A percentile compares a stretch with the other conserved stretches of the same genome.
phyloP scores from a whole-genome alignment of 2,329 filamentous ascomycete genomes.

The Paecilomyces sp. region DNA sequence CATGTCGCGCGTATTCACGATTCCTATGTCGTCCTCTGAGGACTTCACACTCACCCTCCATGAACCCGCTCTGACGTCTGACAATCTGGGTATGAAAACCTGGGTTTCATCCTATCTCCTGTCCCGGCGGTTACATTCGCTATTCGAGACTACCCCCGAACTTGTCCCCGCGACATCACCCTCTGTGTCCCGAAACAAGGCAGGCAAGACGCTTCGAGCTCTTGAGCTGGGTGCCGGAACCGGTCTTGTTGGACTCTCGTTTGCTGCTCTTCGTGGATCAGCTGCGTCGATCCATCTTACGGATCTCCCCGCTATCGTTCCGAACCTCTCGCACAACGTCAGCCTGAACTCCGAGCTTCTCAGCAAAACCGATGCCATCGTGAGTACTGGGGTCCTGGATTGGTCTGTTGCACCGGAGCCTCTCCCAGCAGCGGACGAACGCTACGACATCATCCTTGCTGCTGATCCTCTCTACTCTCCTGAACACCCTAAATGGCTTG shows the following conservation, averaged over 20 bases:
- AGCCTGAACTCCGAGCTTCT: constrained; percentile 55
- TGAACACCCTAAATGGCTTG: constrained; percentile 69
- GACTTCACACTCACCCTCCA: constrained; percentile 63
- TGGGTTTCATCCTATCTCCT: constrained; percentile 90
- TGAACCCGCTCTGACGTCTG: constrained; percentile 81
- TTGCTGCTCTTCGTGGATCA: constrained; percentile 59
- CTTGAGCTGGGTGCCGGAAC: constrained; percentile 88
- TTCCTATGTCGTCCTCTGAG: constrained; percentile 39
- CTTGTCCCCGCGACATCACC: constrained; percentile 21
- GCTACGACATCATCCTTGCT: constrained; percentile 63
- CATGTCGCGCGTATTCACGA: constrained; percentile 54
- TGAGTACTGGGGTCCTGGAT: constrained; percentile 62
- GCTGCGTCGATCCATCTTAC: constrained; percentile 62
- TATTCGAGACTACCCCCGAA: constrained; percentile 31
- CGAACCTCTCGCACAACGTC: constrained; percentile 72
- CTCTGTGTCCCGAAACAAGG: constrained; percentile 5
- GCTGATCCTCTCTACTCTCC: constrained; percentile 86
- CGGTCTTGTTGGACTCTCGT: constrained; percentile 80
- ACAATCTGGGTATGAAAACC: constrained; percentile 86
- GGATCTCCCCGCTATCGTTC: constrained; percentile 75
- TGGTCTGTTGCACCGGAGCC: constrained; percentile 48
- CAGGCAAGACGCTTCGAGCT: constrained; percentile 27
- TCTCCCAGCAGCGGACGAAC: constrained; percentile 23
- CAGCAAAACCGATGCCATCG: constrained; percentile 46
- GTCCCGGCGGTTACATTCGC: constrained; percentile 56